Conservation (phyloP, 1,139 yeast genomes). For the Yamadazyma dendronema region DNA sequence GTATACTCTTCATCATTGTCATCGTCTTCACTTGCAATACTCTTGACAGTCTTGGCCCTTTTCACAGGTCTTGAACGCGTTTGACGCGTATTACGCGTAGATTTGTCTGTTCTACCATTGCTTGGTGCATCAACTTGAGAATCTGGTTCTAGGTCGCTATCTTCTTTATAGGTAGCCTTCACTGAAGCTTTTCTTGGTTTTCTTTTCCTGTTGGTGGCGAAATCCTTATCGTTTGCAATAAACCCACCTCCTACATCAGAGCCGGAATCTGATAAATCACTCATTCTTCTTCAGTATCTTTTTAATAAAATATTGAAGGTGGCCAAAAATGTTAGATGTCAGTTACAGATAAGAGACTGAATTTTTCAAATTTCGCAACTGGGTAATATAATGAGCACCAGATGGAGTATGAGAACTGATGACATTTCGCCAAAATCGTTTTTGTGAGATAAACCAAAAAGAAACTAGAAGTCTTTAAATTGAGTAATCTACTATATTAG, state of each 20-base stretch:
- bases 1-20: conserved; percentile 25
- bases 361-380: neutral
- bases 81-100: conserved; percentile 20
- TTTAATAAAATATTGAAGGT: conserved; percentile 1
- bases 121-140: neutral
- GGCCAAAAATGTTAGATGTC: neutral
- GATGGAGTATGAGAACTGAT: no score
- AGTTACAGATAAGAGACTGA: conserved; percentile 1
- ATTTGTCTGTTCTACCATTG: conserved; percentile 5
- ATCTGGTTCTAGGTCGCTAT: conserved; percentile 17
- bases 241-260: conserved; percentile 40
- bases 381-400: neutral
- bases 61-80: conserved; percentile 12
- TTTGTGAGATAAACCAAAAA: no score
- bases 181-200: conserved; percentile 15
- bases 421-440: no score
- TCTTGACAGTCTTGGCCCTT: conserved; percentile 10
- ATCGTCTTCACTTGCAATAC: conserved; percentile 7
- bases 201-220: conserved; percentile 17
- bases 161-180: conserved; percentile 22
- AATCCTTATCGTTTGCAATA: conserved; percentile 35
- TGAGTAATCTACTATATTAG: neutral
- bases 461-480: no score
- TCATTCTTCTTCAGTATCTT: neutral
- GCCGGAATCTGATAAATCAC: conserved; percentile 8